A percentile compares a stretch with the other conserved stretches of the same genome.
These are phyloP conservation scores for Coleophoma eucalyptorum DNA, from an alignment of 2,329 filamentous ascomycete species.

Conservation along the genomic window DNA sequence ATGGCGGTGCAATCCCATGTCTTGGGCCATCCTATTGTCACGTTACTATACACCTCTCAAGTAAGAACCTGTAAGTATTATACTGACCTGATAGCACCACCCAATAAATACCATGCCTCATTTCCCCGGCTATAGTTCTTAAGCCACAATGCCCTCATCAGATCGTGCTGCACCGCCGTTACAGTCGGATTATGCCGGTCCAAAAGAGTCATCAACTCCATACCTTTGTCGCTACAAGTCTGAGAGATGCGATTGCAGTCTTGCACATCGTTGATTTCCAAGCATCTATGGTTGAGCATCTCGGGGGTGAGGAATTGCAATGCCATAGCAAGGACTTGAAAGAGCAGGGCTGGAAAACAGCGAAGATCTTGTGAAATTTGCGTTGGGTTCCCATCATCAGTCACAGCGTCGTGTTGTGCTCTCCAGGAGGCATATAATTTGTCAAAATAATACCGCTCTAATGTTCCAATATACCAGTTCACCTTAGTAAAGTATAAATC, in stretches of 20 bases:
- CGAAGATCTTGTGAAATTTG: slow-evolving; percentile 6
- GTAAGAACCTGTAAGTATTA: background rate
- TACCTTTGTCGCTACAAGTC: slow-evolving; percentile 7
- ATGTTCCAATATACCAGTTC: slow-evolving; percentile 4
- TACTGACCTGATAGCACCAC: slow-evolving; percentile 5
- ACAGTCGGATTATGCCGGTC: slow-evolving; percentile 6
- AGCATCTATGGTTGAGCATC: slow-evolving; percentile 1
- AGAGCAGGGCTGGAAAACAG: slow-evolving; percentile 10
- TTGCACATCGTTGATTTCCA: background rate
- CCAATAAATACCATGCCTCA: slow-evolving; percentile 10
- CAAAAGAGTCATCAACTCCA: slow-evolving; percentile 8
- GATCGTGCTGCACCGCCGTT: slow-evolving; percentile 8
- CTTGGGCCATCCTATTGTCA: slow-evolving; percentile 6
- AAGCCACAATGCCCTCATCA: slow-evolving; percentile 8
- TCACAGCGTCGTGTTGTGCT: background rate
- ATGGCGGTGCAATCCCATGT: slow-evolving; percentile 7
- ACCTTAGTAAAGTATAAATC: slow-evolving; percentile 5
- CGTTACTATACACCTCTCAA: background rate
- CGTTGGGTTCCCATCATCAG: background rate
- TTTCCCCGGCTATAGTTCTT: slow-evolving; percentile 11
- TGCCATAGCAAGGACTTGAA: slow-evolving; percentile 10
- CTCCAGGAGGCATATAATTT: slow-evolving; percentile 3
- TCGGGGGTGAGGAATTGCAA: slow-evolving; percentile 7
- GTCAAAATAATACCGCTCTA: slow-evolving; percentile 8
- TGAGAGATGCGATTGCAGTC: slow-evolving; percentile 4